A percentile compares a stretch with the other conserved stretches of the same genome.
phyloP scores from a whole-genome alignment of 1,139 yeast genomes.

The Yamadazyma blattariae region DNA sequence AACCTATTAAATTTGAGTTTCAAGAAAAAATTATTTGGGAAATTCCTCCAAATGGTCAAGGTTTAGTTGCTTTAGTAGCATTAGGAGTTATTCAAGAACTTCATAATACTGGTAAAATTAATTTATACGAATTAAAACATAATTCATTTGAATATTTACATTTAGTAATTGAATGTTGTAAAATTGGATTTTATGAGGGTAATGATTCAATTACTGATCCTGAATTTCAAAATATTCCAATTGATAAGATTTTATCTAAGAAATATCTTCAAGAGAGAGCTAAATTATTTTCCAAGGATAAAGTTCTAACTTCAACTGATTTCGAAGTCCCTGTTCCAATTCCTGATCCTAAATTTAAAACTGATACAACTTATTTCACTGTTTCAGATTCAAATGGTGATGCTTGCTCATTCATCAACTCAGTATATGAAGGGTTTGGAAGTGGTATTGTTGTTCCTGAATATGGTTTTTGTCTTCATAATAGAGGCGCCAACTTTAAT shows the following conservation, averaged over 20 bases:
- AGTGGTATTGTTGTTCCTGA: constrained; percentile 67
- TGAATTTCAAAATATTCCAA: constrained; percentile 38
- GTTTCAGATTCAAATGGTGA: constrained; percentile 72
- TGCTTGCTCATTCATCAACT: constrained; percentile 80
- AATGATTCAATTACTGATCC: constrained; percentile 72
- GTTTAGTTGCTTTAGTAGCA: constrained; percentile 67
- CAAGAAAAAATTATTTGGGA: constrained; percentile 57
- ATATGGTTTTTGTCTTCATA: constrained; percentile 70
- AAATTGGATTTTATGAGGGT: constrained; percentile 72
- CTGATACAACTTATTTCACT: constrained; percentile 77
- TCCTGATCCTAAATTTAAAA: constrained; percentile 61
- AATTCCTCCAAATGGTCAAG: constrained; percentile 83
- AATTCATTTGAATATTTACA: constrained; percentile 74
- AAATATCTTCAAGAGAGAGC: constrained; percentile 52
- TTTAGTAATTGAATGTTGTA: constrained; percentile 63
- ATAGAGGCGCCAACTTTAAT: constrained; percentile 76
- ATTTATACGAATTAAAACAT: constrained; percentile 49
- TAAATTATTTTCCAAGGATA: constrained; percentile 36
- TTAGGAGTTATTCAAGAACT: constrained; percentile 64
- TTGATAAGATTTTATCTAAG: constrained; percentile 33
- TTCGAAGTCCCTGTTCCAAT: constrained; percentile 45
- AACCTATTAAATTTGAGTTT: constrained; percentile 54
- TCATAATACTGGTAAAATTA: constrained; percentile 44
- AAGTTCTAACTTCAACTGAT: constrained; percentile 40
- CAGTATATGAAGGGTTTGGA: constrained; percentile 72